These are phyloP conservation scores for Fusarium sp. DNA, from an alignment of 2,329 filamentous ascomycete species.

Conservation along the genomic window DNA sequence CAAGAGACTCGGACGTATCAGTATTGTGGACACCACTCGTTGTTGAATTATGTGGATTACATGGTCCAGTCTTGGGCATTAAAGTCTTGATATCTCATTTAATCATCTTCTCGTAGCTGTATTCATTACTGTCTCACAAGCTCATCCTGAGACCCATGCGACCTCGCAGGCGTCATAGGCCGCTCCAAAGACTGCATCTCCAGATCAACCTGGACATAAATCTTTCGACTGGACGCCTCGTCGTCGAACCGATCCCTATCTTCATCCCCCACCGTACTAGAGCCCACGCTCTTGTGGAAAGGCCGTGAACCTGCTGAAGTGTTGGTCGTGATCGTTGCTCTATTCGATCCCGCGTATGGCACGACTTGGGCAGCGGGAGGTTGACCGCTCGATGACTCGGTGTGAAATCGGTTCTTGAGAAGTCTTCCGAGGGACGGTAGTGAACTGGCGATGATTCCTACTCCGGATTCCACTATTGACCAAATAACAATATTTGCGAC, in stretches of 20 bases:
- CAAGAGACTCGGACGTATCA: neutral
- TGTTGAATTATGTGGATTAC: neutral
- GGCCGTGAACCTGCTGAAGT: neutral
- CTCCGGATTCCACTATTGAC: conserved; percentile 33
- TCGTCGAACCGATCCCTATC: neutral
- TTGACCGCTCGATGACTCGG: neutral
- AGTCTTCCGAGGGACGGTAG: conserved; percentile 23
- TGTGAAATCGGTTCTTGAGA: conserved; percentile 8
- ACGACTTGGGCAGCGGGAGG: neutral
- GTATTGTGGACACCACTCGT: neutral
- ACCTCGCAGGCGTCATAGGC: neutral
- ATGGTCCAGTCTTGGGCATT: neutral
- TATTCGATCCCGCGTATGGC: neutral
- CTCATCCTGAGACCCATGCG: neutral
- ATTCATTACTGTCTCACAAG: neutral
- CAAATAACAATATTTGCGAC: conserved; percentile 20
- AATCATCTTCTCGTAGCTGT: neutral
- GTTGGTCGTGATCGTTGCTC: neutral
- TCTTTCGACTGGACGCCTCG: neutral
- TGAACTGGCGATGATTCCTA: conserved; percentile 27
- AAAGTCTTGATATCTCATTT: neutral
- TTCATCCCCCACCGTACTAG: neutral
- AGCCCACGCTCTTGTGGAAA: neutral
- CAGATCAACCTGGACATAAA: neutral
- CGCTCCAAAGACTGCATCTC: neutral